Conservation (phyloP, 1,284 basidiomycete genomes). For the Naganishia cerealis region DNA sequence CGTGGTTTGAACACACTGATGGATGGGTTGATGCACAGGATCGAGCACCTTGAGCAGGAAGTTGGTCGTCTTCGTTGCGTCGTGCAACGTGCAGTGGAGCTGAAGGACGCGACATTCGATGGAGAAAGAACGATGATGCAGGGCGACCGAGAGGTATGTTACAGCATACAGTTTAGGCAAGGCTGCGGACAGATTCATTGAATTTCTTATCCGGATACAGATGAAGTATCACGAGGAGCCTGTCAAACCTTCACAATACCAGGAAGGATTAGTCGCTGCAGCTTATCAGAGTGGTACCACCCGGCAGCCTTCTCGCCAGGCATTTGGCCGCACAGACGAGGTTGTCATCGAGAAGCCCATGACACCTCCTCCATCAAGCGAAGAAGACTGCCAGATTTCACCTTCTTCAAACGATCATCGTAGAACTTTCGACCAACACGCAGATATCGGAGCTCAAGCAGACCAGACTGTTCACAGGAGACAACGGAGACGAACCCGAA, state of each 20-base stretch:
- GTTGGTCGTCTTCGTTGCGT: constrained; percentile 77
- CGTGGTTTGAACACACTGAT: constrained; percentile 10
- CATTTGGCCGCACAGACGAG: constrained; percentile 9
- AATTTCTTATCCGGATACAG: neutral
- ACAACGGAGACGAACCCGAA: constrained; percentile 1
- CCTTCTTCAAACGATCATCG: constrained; percentile 22
- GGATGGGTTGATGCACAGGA: constrained; percentile 10
- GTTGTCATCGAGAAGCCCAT: constrained; percentile 9
- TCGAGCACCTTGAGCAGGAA: constrained; percentile 67
- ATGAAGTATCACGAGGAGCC: constrained; percentile 4
- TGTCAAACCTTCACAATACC: constrained; percentile 33
- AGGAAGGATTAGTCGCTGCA: constrained; percentile 42
- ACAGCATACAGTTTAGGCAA: neutral
- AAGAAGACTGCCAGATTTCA: constrained; percentile 31
- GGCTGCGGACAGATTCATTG: neutral
- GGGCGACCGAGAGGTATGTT: constrained; percentile 26
- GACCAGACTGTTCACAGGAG: neutral
- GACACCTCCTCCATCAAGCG: neutral
- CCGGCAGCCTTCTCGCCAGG: neutral
- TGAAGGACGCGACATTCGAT: constrained; percentile 58
- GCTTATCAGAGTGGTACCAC: constrained; percentile 36
- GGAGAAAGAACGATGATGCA: constrained; percentile 38
- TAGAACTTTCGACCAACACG: neutral
- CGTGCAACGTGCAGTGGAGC: constrained; percentile 76
- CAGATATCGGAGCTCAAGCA: neutral